Conservation (phyloP, 495 filamentous ascomycete genomes). For the Tuber umbilicatum region DNA sequence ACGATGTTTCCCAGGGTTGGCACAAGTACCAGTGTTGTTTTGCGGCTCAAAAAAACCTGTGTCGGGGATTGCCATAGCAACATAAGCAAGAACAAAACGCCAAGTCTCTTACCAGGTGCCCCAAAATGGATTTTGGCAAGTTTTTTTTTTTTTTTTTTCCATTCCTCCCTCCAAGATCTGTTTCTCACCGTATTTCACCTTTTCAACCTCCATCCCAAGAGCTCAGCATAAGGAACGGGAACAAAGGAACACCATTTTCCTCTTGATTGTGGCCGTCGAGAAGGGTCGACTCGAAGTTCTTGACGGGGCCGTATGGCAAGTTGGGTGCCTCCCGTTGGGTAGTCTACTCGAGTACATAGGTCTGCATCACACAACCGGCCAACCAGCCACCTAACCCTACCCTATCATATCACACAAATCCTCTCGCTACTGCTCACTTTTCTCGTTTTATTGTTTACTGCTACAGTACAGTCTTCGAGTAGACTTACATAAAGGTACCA, state of each 20-base stretch:
- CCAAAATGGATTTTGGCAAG: background rate
- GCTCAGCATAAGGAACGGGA: background rate
- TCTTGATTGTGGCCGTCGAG: background rate
- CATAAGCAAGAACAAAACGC: background rate
- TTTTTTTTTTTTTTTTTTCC: background rate
- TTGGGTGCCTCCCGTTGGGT: background rate
- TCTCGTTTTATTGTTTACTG: background rate
- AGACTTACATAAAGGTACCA: background rate
- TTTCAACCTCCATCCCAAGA: background rate
- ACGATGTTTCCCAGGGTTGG: background rate
- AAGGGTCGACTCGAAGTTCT: background rate
- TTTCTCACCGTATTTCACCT: background rate
- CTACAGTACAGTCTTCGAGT: background rate
- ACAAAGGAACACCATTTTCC: background rate
- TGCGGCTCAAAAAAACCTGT: background rate
- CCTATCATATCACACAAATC: background rate
- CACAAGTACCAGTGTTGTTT: background rate
- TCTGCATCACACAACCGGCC: background rate
- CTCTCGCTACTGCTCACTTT: background rate
- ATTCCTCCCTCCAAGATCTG: background rate
- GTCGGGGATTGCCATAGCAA: background rate
- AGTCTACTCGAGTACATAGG: background rate
- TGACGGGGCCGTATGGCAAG: background rate
- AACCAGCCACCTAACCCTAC: background rate
- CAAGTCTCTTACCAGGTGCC: background rate